phyloP scores from a whole-genome alignment of 192 early-diverging fungal genomes.

The Rhizoclosmatium sp. region DNA sequence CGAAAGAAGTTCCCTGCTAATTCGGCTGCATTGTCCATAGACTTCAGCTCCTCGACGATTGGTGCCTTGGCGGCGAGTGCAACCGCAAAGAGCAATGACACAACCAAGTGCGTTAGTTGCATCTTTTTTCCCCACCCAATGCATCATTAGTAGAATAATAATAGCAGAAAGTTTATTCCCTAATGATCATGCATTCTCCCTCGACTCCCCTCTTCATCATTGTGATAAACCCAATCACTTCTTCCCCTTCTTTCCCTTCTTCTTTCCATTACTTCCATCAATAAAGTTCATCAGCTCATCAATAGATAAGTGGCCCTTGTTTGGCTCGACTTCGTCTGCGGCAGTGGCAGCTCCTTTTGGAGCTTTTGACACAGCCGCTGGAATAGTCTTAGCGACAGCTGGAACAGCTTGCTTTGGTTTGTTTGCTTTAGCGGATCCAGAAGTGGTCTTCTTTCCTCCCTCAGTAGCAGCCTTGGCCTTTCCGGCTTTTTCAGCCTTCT shows the following conservation, averaged over 20 bases:
- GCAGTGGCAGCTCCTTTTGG: constrained; percentile 45
- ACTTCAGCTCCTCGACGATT: background rate
- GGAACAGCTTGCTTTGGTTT: background rate
- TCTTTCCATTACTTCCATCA: constrained; percentile 27
- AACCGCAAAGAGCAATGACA: too few relatives aligned
- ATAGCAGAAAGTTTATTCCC: too few relatives aligned
- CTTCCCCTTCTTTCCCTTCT: constrained; percentile 30
- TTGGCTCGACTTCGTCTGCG: constrained; percentile 18
- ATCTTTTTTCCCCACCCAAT: too few relatives aligned
- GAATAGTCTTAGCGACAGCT: background rate
- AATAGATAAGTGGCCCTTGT: constrained; percentile 77
- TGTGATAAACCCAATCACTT: background rate
- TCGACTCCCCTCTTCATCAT: too few relatives aligned
- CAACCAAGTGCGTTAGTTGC: too few relatives aligned
- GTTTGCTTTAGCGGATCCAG: constrained; percentile 3
- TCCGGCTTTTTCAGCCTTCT: background rate
- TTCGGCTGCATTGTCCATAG: background rate
- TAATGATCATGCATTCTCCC: too few relatives aligned
- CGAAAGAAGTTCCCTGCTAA: background rate
- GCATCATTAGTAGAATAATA: too few relatives aligned
- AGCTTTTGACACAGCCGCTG: constrained; percentile 29
- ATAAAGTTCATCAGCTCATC: constrained; percentile 78
- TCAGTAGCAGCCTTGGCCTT: background rate
- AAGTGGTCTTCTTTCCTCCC: background rate
- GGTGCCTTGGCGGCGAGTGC: too few relatives aligned